Percentiles rank a stretch among this genome's conserved stretches.
Conservation (phyloP, 768 basidiomycete genomes). For the Macrocybe gigantea region DNA sequence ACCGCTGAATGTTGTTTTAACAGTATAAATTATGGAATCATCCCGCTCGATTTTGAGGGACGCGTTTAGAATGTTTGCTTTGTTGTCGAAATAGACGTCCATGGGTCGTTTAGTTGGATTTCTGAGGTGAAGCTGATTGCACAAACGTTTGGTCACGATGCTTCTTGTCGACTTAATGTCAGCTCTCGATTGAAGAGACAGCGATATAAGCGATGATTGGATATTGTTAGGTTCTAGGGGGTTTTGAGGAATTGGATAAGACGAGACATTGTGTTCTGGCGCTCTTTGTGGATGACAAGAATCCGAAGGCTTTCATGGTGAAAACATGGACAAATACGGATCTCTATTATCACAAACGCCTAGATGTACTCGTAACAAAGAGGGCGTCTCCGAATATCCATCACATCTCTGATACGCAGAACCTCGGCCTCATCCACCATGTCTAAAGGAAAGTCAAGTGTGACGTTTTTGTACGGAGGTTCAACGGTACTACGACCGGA, state of each 20-base stretch:
- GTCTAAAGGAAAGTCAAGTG: not conserved
- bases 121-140: not conserved
- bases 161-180: too few relatives aligned
- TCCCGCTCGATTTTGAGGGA: constrained; percentile 37
- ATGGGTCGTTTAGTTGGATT: constrained; percentile 18
- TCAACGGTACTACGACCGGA: constrained; percentile 9
- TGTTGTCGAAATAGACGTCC: constrained; percentile 50
- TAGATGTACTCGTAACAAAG: constrained; percentile 4
- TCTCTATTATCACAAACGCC: too few relatives aligned
- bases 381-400: constrained; percentile 1
- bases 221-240: too few relatives aligned
- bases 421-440: constrained; percentile 5
- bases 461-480: constrained; percentile 1
- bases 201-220: too few relatives aligned
- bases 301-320: too few relatives aligned
- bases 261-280: too few relatives aligned
- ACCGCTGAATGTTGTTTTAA: constrained; percentile 34
- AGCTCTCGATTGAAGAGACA: too few relatives aligned
- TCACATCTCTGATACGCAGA: constrained; percentile 3
- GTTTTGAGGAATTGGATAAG: too few relatives aligned
- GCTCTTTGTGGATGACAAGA: too few relatives aligned
- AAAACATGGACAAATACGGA: too few relatives aligned
- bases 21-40: constrained; percentile 35
- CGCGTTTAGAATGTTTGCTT: constrained; percentile 40
- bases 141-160: too few relatives aligned